These are phyloP conservation scores for Populus hybrid DNA, from an alignment of 441 rosid species.

Conservation along the genomic window DNA sequence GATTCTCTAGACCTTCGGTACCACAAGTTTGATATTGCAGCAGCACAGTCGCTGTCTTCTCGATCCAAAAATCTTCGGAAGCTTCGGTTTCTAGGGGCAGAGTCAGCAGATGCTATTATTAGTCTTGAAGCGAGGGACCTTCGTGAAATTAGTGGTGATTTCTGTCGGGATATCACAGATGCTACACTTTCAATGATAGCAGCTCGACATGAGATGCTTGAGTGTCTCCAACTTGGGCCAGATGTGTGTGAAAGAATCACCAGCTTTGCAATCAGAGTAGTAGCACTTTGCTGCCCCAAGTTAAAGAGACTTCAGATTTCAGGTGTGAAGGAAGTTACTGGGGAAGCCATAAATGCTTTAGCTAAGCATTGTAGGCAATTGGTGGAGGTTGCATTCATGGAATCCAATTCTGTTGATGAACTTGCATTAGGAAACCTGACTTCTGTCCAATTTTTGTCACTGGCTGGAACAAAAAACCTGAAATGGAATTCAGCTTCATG, in stretches of 20 bases:
- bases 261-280: conserved; percentile 43
- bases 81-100: conserved; percentile 43
- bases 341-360: conserved; percentile 47
- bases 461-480: conserved; percentile 47
- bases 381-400: conserved; percentile 45
- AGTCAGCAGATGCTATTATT: conserved; percentile 44
- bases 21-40: conserved; percentile 31
- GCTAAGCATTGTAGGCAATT: conserved; percentile 35
- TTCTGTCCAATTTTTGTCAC: conserved; percentile 38
- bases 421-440: conserved; percentile 40
- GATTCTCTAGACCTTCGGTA: conserved; percentile 38
- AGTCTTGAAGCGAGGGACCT: conserved; percentile 38
- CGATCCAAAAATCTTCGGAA: conserved; percentile 31
- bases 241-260: conserved; percentile 44
- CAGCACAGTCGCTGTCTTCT: conserved; percentile 30
- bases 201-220: conserved; percentile 48
- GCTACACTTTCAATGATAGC: conserved; percentile 40
- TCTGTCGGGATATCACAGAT: conserved; percentile 43
- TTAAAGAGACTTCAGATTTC: conserved; percentile 43
- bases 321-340: conserved; percentile 41
- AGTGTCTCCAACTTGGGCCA: conserved; percentile 46
- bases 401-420: conserved; percentile 36
- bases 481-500: conserved; percentile 45
- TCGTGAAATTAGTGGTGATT: conserved; percentile 43
- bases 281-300: conserved; percentile 46